These are phyloP conservation scores for Pyrus betulifolia DNA, from an alignment of 306 rosid species.

Conservation along the genomic window DNA sequence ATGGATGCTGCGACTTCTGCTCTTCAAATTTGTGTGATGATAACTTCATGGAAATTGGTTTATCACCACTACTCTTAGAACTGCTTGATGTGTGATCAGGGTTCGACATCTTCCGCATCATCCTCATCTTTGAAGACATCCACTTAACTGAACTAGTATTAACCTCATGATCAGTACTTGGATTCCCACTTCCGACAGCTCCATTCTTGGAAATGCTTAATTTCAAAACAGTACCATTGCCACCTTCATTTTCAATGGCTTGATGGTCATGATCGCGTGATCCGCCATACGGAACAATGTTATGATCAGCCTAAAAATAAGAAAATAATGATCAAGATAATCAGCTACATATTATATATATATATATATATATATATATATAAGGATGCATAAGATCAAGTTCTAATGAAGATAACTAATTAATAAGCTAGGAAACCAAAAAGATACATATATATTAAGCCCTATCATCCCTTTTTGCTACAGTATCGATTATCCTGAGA, in stretches of 20 bases:
- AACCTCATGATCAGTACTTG: slow-evolving; percentile 6
- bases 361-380: not conserved
- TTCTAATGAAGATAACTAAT: too few species aligned
- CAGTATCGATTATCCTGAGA: not conserved
- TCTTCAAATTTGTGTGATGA: slow-evolving; percentile 34
- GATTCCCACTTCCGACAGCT: slow-evolving; percentile 18
- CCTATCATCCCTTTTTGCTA: not conserved
- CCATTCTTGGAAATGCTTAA: slow-evolving; percentile 37
- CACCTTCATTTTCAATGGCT: slow-evolving; percentile 8
- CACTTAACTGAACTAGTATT: slow-evolving; percentile 42
- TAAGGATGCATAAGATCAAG: too few species aligned
- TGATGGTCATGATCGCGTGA: slow-evolving; percentile 34
- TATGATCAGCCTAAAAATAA: slow-evolving; percentile 34
- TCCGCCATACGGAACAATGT: slow-evolving; percentile 25
- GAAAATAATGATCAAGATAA: not conserved
- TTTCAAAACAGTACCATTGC: slow-evolving; percentile 16
- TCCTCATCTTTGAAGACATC: slow-evolving; percentile 78
- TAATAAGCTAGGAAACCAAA: too few species aligned
- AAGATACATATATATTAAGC: too few species aligned
- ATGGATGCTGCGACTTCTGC: slow-evolving; percentile 19
- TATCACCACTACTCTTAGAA: not conserved
- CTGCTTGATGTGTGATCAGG: slow-evolving; percentile 23
- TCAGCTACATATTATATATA: not conserved
- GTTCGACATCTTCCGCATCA: slow-evolving; percentile 52
- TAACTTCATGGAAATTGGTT: not conserved